Percentiles rank a stretch among this genome's conserved stretches.
phyloP scores from a whole-genome alignment of 176 grass and related monocot genomes.

The Saccharum officinarum region DNA sequence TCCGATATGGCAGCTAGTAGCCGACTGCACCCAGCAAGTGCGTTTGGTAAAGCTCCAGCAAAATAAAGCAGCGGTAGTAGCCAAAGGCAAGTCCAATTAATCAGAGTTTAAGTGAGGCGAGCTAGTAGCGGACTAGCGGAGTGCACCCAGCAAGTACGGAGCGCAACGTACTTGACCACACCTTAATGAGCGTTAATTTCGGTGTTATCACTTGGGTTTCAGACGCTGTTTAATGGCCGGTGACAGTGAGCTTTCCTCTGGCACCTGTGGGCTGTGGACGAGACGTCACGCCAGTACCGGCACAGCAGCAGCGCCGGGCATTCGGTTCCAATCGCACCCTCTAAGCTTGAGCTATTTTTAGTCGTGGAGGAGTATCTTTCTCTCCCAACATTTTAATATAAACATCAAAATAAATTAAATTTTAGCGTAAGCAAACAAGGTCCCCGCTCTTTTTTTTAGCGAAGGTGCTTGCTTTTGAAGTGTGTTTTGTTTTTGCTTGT shows the following conservation, averaged over 20 bases:
- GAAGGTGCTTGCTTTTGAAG: conserved; percentile 3
- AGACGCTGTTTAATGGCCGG: neutral
- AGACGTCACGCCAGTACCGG: neutral
- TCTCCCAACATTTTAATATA: too few species aligned
- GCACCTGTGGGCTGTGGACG: neutral
- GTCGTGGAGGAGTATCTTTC: too few species aligned
- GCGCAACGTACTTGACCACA: neutral
- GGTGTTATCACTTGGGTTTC: neutral
- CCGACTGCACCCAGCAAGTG: neutral
- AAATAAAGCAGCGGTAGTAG: neutral
- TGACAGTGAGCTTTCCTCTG: neutral
- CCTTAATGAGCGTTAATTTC: neutral
- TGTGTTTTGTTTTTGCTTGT: neutral
- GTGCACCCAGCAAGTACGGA: neutral
- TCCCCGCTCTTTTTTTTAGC: neutral
- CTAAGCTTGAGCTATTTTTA: too few species aligned
- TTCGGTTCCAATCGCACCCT: too few species aligned
- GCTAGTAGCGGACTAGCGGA: too few species aligned
- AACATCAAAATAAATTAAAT: too few species aligned
- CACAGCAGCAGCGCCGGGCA: neutral
- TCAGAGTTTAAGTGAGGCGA: neutral
- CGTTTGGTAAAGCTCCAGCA: conserved; percentile 25
- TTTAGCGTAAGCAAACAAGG: too few species aligned
- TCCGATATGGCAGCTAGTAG: neutral
- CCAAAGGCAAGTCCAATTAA: neutral